These are phyloP conservation scores for Ascocoryne sarcoides DNA, from an alignment of 2,329 filamentous ascomycete species.

Conservation along the genomic window DNA sequence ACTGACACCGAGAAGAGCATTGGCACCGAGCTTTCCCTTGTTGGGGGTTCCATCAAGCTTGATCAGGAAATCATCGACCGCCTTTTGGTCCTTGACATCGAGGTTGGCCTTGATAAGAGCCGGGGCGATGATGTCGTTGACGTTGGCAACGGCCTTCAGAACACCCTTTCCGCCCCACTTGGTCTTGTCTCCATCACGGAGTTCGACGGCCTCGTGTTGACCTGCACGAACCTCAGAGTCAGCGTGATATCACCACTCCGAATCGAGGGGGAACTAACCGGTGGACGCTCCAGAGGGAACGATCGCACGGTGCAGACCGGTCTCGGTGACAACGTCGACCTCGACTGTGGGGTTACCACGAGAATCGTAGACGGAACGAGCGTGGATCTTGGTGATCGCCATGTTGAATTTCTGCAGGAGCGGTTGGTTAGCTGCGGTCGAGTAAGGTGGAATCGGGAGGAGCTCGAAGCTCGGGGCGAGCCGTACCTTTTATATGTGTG, in stretches of 20 bases:
- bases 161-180: conserved; percentile 87
- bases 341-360: conserved; percentile 97
- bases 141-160: conserved; percentile 75
- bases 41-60: conserved; percentile 76
- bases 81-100: conserved; percentile 80
- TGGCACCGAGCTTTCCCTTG: conserved; percentile 83
- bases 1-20: conserved; percentile 79
- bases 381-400: conserved; percentile 85
- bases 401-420: conserved; percentile 47
- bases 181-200: conserved; percentile 81
- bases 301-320: conserved; percentile 92
- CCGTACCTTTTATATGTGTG: background rate
- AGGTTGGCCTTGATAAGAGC: conserved; percentile 74
- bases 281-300: conserved; percentile 95
- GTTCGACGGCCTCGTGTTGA: conserved; percentile 84
- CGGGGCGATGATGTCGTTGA: conserved; percentile 73
- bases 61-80: conserved; percentile 77
- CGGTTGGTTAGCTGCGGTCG: conserved; percentile 11
- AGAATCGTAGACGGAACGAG: conserved; percentile 96
- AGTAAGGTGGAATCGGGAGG: background rate
- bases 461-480: background rate
- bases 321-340: conserved; percentile 94
- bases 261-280: conserved; percentile 47
- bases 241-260: no score
- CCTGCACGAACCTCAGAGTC: conserved; percentile 39